phyloP scores from a whole-genome alignment of 2,329 filamentous ascomycete species.

The Plectosphaerella cucumerina region DNA sequence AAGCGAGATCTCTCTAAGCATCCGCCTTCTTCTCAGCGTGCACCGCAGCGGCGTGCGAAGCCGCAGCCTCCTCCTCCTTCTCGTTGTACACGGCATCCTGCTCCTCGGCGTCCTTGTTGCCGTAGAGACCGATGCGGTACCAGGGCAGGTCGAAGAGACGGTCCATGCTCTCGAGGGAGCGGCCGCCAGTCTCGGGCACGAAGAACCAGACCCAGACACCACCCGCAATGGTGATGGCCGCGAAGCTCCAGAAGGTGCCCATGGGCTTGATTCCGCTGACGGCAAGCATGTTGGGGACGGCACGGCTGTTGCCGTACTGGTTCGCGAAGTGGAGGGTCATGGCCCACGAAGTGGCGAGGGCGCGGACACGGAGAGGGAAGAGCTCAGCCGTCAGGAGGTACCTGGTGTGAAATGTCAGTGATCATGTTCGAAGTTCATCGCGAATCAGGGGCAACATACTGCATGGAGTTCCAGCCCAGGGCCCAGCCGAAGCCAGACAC shows the following conservation, averaged over 20 bases:
- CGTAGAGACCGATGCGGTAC: conserved; percentile 64
- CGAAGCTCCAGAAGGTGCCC: conserved; percentile 77
- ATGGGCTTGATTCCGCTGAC: conserved; percentile 48
- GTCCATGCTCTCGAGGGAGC: conserved; percentile 67
- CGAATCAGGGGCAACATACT: no score
- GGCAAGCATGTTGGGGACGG: conserved; percentile 68
- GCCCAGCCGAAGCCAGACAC: conserved; percentile 66
- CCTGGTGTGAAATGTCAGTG: no score
- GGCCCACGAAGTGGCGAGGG: conserved; percentile 64
- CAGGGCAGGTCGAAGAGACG: conserved; percentile 67
- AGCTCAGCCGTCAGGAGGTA: conserved; percentile 76
- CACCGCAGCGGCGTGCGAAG: conserved; percentile 21
- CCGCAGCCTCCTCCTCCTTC: conserved; percentile 35
- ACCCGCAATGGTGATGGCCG: conserved; percentile 62
- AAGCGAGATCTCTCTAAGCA: conserved; percentile 1
- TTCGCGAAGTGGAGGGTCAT: conserved; percentile 80
- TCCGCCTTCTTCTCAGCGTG: conserved; percentile 28
- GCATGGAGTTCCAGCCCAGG: conserved; percentile 70
- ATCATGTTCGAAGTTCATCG: no score
- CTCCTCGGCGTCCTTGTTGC: conserved; percentile 46
- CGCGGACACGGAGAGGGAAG: conserved; percentile 70
- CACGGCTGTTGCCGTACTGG: conserved; percentile 73
- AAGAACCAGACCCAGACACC: conserved; percentile 68
- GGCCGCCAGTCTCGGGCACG: conserved; percentile 67
- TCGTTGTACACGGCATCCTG: conserved; percentile 38